A percentile compares a stretch with the other conserved stretches of the same genome.
Evolutionary conservation across 2,329 filamentous ascomycete genomes (phyloP).

Genomic region (Alternaria sp.): DNA sequence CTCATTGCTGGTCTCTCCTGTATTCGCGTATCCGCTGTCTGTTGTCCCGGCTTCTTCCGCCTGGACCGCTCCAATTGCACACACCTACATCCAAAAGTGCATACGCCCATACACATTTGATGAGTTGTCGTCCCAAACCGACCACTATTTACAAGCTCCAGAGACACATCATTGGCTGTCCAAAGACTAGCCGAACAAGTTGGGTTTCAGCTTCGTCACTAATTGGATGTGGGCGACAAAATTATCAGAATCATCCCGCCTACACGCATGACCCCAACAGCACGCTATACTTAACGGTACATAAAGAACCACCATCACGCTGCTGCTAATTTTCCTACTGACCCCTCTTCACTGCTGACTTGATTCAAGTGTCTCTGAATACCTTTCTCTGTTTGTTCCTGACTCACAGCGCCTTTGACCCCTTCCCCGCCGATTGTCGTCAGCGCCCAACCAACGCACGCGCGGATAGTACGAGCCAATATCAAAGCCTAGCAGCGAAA

Average conservation of each 20-base stretch:
- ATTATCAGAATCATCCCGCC: constrained; percentile 45
- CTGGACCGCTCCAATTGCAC: constrained; percentile 40
- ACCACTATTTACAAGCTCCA: constrained; percentile 37
- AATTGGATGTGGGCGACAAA: constrained; percentile 45
- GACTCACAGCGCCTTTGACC: constrained; percentile 27
- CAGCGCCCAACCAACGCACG: constrained; percentile 41
- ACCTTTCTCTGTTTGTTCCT: constrained; percentile 17
- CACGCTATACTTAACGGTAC: constrained; percentile 38
- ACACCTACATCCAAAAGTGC: constrained; percentile 29
- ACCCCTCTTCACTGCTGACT: constrained; percentile 7
- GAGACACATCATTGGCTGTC: constrained; percentile 41
- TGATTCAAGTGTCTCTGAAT: not conserved
- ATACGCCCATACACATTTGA: constrained; percentile 45
- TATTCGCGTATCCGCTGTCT: not conserved
- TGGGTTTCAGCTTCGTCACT: constrained; percentile 48
- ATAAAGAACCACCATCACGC: constrained; percentile 39
- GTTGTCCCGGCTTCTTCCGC: constrained; percentile 25
- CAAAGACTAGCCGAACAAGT: constrained; percentile 42
- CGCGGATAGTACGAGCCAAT: constrained; percentile 19
- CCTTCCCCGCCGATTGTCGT: constrained; percentile 27
- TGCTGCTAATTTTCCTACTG: constrained; percentile 17
- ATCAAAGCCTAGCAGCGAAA: constrained; percentile 23
- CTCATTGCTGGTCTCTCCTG: not conserved
- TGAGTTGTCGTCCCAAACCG: constrained; percentile 50
- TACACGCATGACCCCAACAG: constrained; percentile 49